Conservation (phyloP, 352 stramenopile species). For the Elongisporangium prolatum region DNA sequence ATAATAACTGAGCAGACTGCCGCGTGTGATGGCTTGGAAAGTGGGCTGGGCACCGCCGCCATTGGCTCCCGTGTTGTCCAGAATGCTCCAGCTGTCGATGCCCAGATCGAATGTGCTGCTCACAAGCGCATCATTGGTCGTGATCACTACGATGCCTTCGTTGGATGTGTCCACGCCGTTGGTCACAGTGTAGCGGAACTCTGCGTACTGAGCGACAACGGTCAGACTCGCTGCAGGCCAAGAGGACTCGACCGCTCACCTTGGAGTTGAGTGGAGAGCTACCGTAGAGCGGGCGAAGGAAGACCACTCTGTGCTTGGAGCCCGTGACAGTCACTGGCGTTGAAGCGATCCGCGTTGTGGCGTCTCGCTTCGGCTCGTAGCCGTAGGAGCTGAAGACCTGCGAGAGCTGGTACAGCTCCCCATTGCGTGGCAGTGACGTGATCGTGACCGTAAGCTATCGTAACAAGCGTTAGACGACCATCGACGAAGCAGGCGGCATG, state of each 20-base stretch:
- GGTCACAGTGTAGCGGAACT: slow-evolving; percentile 85
- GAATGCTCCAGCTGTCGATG: slow-evolving; percentile 75
- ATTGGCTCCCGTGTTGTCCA: slow-evolving; percentile 34
- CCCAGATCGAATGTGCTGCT: slow-evolving; percentile 80
- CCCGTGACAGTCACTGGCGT: slow-evolving; percentile 67
- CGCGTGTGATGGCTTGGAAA: slow-evolving; percentile 62
- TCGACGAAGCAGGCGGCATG: neutral
- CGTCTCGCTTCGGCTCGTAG: slow-evolving; percentile 77
- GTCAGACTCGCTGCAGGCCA: neutral
- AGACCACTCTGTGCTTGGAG: slow-evolving; percentile 84
- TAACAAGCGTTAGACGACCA: neutral
- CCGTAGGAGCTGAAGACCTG: slow-evolving; percentile 87
- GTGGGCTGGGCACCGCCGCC: slow-evolving; percentile 21
- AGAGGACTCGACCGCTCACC: slow-evolving; percentile 13
- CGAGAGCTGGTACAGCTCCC: slow-evolving; percentile 86
- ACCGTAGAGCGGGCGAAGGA: slow-evolving; percentile 61
- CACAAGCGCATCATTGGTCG: slow-evolving; percentile 58
- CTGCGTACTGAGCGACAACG: slow-evolving; percentile 50
- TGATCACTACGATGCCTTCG: slow-evolving; percentile 78
- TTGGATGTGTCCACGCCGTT: slow-evolving; percentile 59
- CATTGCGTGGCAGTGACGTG: slow-evolving; percentile 76
- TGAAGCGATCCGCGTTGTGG: slow-evolving; percentile 42
- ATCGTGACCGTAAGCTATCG: slow-evolving; percentile 68
- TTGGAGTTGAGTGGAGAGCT: slow-evolving; percentile 53
- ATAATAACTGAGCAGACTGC: slow-evolving; percentile 83